These are phyloP conservation scores for Hericium erinaceus DNA, from an alignment of 768 basidiomycete species.

Conservation along the genomic window DNA sequence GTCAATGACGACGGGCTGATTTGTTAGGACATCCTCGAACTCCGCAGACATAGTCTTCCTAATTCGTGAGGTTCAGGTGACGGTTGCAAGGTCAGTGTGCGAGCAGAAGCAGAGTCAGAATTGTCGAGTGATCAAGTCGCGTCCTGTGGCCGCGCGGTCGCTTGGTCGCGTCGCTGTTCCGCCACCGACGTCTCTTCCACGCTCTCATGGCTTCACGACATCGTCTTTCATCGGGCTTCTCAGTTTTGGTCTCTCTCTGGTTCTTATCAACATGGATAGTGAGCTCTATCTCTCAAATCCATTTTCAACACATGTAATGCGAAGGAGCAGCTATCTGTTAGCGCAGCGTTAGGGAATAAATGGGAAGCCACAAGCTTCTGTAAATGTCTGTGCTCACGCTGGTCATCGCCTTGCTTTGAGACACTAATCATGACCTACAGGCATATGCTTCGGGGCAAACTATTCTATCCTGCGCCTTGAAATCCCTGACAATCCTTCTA, in stretches of 20 bases:
- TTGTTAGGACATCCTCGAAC: constrained; percentile 91
- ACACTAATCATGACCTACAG: constrained; percentile 28
- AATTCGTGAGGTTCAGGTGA: not conserved
- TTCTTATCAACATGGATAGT: not conserved
- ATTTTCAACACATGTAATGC: not conserved
- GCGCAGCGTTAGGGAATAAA: constrained; percentile 44
- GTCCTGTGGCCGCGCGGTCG: not conserved
- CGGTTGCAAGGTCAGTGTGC: not conserved
- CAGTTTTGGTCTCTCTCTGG: constrained; percentile 2
- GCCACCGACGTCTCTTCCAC: not conserved
- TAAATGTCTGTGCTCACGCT: constrained; percentile 51
- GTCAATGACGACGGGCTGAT: constrained; percentile 98
- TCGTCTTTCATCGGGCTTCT: not conserved
- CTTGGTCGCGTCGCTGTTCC: not conserved
- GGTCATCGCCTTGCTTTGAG: constrained; percentile 1
- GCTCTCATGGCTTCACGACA: not conserved
- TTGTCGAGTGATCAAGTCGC: not conserved
- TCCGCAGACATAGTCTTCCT: constrained; percentile 61
- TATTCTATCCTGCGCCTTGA: constrained; percentile 79
- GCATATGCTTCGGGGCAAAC: constrained; percentile 85
- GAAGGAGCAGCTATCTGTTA: constrained; percentile 26
- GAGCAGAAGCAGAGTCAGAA: not conserved
- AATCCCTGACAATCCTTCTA: constrained; percentile 73
- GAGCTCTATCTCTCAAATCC: no score
- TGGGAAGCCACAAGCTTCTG: constrained; percentile 91